Conservation (phyloP, 2,329 filamentous ascomycete species). For the Alternaria sp. region DNA sequence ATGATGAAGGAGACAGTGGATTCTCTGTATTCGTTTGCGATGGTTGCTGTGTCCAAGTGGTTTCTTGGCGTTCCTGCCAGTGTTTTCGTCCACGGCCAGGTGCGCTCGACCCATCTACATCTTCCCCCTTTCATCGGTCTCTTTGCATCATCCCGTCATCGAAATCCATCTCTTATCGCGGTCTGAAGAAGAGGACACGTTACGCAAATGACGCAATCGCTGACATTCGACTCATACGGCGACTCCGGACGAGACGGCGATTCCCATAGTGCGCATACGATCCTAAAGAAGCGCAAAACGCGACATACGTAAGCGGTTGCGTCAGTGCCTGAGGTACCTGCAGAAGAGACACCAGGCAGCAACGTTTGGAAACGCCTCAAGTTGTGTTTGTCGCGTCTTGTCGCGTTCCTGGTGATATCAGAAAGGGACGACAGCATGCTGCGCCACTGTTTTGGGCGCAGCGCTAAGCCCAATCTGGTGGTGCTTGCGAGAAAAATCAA, state of each 20-base stretch:
- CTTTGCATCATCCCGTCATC: neutral
- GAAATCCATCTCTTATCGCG: neutral
- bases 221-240: neutral
- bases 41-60: too few species aligned
- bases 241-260: neutral
- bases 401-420: conserved; percentile 1
- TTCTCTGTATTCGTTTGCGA: too few species aligned
- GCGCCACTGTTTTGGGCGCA: conserved; percentile 10
- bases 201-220: neutral
- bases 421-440: conserved; percentile 2
- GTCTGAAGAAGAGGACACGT: neutral
- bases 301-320: conserved; percentile 24
- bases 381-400: neutral
- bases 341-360: conserved; percentile 15
- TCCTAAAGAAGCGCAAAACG: neutral
- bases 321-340: conserved; percentile 24
- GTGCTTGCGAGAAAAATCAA: conserved; percentile 31
- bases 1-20: too few species aligned
- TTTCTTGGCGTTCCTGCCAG: too few species aligned
- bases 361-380: neutral
- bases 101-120: too few species aligned
- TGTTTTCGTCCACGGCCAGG: too few species aligned
- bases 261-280: neutral
- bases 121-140: too few species aligned
- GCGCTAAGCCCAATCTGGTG: conserved; percentile 21